Conservation (phyloP, 2,329 filamentous ascomycete species). For the Aspergillus fumigatiaffinis region DNA sequence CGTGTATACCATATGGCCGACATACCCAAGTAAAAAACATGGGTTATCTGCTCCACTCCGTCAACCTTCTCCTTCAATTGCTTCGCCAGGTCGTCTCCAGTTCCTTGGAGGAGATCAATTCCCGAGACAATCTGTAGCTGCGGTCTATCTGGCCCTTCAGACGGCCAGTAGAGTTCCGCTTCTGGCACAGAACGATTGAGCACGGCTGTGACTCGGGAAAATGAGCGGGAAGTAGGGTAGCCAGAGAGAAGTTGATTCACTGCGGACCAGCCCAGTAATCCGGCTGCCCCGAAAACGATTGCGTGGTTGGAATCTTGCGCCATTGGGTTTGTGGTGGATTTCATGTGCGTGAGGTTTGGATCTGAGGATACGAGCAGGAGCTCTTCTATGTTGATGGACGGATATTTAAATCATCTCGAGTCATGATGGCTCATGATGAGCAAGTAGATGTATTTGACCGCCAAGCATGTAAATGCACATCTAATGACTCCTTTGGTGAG, state of each 20-base stretch:
- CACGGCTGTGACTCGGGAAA: slow-evolving; percentile 38
- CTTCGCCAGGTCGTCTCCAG: slow-evolving; percentile 6
- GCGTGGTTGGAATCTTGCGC: slow-evolving; percentile 20
- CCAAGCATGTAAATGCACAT: too few relatives aligned
- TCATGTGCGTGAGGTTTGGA: too few relatives aligned
- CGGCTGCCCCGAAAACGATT: slow-evolving; percentile 41
- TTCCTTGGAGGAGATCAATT: slow-evolving; percentile 13
- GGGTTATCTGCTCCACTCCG: slow-evolving; percentile 35
- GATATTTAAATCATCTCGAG: too few relatives aligned
- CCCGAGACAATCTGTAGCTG: slow-evolving; percentile 33
- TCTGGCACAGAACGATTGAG: slow-evolving; percentile 36
- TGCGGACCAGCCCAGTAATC: slow-evolving; percentile 40
- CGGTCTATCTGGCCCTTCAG: slow-evolving; percentile 7
- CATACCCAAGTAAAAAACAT: slow-evolving; percentile 42
- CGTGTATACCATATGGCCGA: too few relatives aligned
- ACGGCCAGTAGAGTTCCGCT: slow-evolving; percentile 31
- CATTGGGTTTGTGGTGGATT: too few relatives aligned
- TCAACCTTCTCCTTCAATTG: slow-evolving; percentile 34
- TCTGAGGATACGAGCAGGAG: too few relatives aligned
- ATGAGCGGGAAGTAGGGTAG: slow-evolving; percentile 31
- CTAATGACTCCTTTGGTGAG: too few relatives aligned
- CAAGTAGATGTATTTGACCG: too few relatives aligned
- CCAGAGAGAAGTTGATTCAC: slow-evolving; percentile 35
- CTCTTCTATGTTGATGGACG: too few relatives aligned
- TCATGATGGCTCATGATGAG: too few relatives aligned